Base-by-base conservation (phyloP, 345 rosid genomes). In the Pistacia atlantica region DNA sequence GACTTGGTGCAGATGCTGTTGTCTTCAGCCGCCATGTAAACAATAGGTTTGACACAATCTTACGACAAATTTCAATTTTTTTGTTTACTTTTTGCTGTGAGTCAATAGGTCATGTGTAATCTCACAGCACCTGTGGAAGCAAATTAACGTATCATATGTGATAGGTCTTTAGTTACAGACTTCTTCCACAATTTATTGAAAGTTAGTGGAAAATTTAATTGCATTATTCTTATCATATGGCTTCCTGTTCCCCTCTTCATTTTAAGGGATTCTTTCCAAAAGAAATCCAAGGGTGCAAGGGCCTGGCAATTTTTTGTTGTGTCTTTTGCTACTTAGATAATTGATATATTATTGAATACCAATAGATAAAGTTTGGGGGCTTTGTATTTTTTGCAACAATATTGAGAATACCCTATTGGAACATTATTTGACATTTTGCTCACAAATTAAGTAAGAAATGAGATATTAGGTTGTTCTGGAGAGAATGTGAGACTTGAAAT, bases 1-100 rank as follows among this genome's bases (percentile, higher is more conserved):
- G 99, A 83, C 97, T 95, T 78, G 98, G 99, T 78, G 98, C 94
- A 67, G 99, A 93, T 83, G 99, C 89, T 64, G 84, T 95, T 49
- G 96, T 95, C 77, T 92, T 95, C 89, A 95, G 93, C 84, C 89
- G 98, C 76, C 88, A 86, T 81, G 10, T 72, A 67, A 77, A 80
- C 61, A 73, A 93, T 57, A 85, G 92, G 99, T 96, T 78, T 75
- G 92, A 77, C 76, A 80, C 57, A 13, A 42, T 68, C 9, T 48
- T 64, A 63, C 33, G 70, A 20, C 14, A 72, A 38, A 4, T 78
- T 20, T 62, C 60, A 65, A 45, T 18, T 33, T 49, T 18, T 67
- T 9, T 78, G n/a, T 64, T 17, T 14, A 65, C 37, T 6, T 56
- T 45, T 69, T 66, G 46, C 25, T 73, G 33, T 60, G 73, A 69